Base-by-base conservation (phyloP, 1,139 yeast species). In the Barnettozyma hawaiiensis region DNA sequence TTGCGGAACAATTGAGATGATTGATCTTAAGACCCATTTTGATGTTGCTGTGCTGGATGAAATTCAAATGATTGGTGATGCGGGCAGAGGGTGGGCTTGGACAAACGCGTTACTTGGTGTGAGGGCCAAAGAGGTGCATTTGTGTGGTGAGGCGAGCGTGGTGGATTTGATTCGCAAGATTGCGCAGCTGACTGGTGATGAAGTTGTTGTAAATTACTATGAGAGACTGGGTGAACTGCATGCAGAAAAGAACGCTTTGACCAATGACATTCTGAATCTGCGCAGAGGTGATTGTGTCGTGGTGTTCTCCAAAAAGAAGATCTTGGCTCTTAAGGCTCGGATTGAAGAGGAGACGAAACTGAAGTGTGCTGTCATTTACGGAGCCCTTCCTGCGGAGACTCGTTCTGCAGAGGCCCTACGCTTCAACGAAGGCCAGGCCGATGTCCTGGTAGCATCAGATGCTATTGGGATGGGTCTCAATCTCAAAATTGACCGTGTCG, bases 381-480 rank as follows among this genome's bases (percentile, higher is more conserved):
- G 99, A 14, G 94, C 96, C 0, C 68, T 94, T 39, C 99, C 99
- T 0, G 96, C 98, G 0, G 98, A 92, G 62, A 87, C 94, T 1
- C 73, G 98, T 52, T 77, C 90, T 2, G 77, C 78, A 50, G 97
- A 92, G 57, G 96, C 97, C 0, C 64, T 69, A 27, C 70, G 77
- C 34, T 92, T 92, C 61, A 92, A 92, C 56, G 65, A 61, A 19
- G 94, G 94, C 3, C 74, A 75, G 36, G 83, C 79, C 49, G 94
- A 90, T 55, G 74, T 85, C 19, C 67, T 92, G 37, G 86, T 92
- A 4, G 97, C 98, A 0, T 85, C 97, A 1, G 98, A 92, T 66
- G 99, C 99, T 0, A 79, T 92, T 46, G 98, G 98, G 2, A 92
- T 92, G 97, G 99, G 99, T 0, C 70, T 92, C 42, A 92, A 92